Conservation (phyloP, 345 rosid genomes). For the Alliaria petiolata region DNA sequence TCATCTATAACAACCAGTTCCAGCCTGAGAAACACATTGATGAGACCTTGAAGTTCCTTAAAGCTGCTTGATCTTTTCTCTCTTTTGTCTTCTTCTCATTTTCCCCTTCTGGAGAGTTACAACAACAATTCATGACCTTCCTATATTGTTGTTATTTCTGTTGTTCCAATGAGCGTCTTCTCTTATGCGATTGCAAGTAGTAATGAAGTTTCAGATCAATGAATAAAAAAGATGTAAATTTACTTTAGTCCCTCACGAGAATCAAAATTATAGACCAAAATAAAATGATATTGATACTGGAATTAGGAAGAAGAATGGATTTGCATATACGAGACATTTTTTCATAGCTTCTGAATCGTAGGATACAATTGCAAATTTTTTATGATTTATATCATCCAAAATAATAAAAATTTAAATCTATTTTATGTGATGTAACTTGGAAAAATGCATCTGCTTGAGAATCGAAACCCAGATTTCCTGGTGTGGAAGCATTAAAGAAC, state of each 20-base stretch:
- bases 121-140: background rate
- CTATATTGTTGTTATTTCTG: background rate
- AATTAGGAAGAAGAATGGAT: too few relatives aligned
- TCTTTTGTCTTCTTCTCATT: background rate
- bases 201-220: background rate
- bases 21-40: constrained; percentile 98
- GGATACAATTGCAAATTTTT: too few relatives aligned
- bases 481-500: too few relatives aligned
- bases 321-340: too few relatives aligned
- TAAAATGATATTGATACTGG: too few relatives aligned
- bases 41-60: constrained; percentile 73
- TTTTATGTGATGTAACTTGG: too few relatives aligned
- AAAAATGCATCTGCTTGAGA: too few relatives aligned
- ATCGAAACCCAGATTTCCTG: too few relatives aligned
- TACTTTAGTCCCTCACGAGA: background rate
- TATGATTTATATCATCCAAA: too few relatives aligned
- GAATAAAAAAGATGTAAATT: background rate
- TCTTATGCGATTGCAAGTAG: background rate
- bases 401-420: too few relatives aligned
- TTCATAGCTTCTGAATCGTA: too few relatives aligned
- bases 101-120: background rate
- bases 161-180: background rate
- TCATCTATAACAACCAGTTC: constrained; percentile 90
- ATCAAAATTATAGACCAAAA: background rate
- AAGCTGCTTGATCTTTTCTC: constrained; percentile 27